Evolutionary conservation across 768 basidiomycete genomes (phyloP).

Genomic region (Serendipita vermifera): DNA sequence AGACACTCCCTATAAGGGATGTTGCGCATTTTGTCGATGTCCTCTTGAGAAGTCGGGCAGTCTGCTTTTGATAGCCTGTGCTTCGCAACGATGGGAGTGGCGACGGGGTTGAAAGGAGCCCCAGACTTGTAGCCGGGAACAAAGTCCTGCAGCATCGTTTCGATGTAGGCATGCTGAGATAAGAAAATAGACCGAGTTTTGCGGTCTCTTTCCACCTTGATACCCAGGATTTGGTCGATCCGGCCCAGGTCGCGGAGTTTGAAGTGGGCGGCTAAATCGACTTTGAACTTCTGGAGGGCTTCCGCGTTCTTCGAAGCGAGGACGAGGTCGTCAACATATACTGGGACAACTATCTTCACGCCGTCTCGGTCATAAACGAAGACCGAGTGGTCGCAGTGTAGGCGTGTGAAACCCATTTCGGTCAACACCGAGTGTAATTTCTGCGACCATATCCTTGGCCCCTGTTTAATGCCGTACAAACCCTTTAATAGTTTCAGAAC

Average conservation of each 20-base stretch:
- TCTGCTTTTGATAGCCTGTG: not conserved
- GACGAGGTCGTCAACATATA: constrained; percentile 18
- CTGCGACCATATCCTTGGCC: constrained; percentile 17
- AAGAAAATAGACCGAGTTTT: not conserved
- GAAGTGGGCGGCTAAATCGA: constrained; percentile 13
- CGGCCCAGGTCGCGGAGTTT: constrained; percentile 16
- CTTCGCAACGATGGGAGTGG: not conserved
- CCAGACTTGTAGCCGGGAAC: not conserved
- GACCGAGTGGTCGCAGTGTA: constrained; percentile 21
- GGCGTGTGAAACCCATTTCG: constrained; percentile 11
- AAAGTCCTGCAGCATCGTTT: not conserved
- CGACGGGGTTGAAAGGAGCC: not conserved
- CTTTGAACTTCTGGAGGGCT: constrained; percentile 5
- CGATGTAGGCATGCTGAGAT: not conserved
- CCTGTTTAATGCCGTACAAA: constrained; percentile 21
- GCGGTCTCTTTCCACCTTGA: constrained; percentile 22
- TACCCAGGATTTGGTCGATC: constrained; percentile 13
- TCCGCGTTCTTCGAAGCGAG: not conserved
- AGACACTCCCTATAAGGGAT: too few species aligned
- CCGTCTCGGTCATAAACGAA: constrained; percentile 21
- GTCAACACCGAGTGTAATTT: constrained; percentile 11
- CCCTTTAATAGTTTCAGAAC: constrained; percentile 16
- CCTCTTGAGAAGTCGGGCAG: not conserved
- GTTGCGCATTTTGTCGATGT: not conserved
- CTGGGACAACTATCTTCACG: constrained; percentile 21